phyloP scores from a whole-genome alignment of 1,139 yeast species.

The Hemisphaericaspora xylofermentans region DNA sequence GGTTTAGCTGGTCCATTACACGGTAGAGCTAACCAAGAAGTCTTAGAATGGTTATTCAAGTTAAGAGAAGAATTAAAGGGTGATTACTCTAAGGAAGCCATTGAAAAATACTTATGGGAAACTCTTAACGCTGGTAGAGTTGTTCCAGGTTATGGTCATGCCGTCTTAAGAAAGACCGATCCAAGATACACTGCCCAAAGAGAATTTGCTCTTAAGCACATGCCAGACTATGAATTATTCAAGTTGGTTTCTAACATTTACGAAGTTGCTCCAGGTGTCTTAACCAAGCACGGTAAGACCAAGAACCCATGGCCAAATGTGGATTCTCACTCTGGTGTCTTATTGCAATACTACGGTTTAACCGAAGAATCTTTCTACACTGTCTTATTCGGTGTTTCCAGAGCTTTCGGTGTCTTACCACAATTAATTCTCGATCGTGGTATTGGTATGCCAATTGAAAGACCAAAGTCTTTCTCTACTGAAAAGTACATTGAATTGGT shows the following conservation, averaged over 20 bases:
- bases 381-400: constrained; percentile 95
- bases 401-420: constrained; percentile 97
- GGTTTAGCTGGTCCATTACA: constrained; percentile 99
- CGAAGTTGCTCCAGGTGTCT: constrained; percentile 93
- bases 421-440: constrained; percentile 97
- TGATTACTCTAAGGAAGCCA: constrained; percentile 69
- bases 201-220: constrained; percentile 93
- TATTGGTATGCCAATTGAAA: constrained; percentile 91
- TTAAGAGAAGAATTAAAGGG: constrained; percentile 76
- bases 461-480: constrained; percentile 94
- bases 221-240: constrained; percentile 94
- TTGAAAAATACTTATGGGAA: constrained; percentile 88
- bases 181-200: constrained; percentile 98
- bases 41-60: constrained; percentile 86
- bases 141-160: constrained; percentile 98
- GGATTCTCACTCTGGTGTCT: constrained; percentile 95
- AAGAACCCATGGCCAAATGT: constrained; percentile 99
- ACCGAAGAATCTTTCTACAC: constrained; percentile 96
- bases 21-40: constrained; percentile 98
- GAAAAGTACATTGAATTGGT: constrained; percentile 65
- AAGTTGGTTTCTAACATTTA: constrained; percentile 86
- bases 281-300: constrained; percentile 96
- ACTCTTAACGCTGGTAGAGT: constrained; percentile 91
- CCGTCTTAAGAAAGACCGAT: constrained; percentile 94
- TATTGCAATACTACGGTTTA: constrained; percentile 95